Evolutionary conservation across 2,329 filamentous ascomycete genomes (phyloP).

Genomic region (Pyrenophora graminea): DNA sequence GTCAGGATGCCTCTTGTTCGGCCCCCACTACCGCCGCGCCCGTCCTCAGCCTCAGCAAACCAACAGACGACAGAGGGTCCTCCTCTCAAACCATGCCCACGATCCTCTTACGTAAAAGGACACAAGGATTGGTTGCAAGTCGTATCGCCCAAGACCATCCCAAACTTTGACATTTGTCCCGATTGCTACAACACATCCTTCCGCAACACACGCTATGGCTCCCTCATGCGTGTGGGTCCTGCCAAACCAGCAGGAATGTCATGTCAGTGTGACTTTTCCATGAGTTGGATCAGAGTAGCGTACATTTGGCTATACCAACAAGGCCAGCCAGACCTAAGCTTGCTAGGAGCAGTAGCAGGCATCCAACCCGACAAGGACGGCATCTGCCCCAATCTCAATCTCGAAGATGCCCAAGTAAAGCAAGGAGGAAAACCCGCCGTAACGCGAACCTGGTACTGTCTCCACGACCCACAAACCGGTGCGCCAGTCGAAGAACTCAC

Average conservation of each 20-base stretch:
- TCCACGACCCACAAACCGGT: conserved; percentile 17
- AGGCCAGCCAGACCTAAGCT: conserved; percentile 13
- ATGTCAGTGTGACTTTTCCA: conserved; percentile 20
- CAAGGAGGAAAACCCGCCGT: conserved; percentile 17
- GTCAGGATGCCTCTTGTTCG: conserved; percentile 18
- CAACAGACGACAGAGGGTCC: conserved; percentile 3
- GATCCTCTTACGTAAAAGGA: conserved; percentile 8
- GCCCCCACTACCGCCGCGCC: conserved; percentile 7
- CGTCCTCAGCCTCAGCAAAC: conserved; percentile 6
- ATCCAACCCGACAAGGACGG: conserved; percentile 21
- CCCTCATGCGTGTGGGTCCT: conserved; percentile 10
- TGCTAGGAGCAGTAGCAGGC: conserved; percentile 16
- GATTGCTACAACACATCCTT: conserved; percentile 27
- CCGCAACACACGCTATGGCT: conserved; percentile 17
- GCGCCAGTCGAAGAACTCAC: conserved; percentile 24
- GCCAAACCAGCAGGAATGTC: conserved; percentile 14
- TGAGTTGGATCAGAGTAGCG: conserved; percentile 22
- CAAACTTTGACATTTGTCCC: conserved; percentile 24
- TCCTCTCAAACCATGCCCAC: conserved; percentile 13
- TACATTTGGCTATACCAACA: conserved; percentile 22
- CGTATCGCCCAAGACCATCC: conserved; percentile 11
- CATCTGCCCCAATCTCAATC: conserved; percentile 23
- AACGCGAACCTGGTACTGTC: conserved; percentile 24
- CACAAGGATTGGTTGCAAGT: conserved; percentile 22
- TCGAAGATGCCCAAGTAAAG: conserved; percentile 14